These are phyloP conservation scores for Acmispon strigosus DNA, from an alignment of 306 rosid species.

Conservation along the genomic window DNA sequence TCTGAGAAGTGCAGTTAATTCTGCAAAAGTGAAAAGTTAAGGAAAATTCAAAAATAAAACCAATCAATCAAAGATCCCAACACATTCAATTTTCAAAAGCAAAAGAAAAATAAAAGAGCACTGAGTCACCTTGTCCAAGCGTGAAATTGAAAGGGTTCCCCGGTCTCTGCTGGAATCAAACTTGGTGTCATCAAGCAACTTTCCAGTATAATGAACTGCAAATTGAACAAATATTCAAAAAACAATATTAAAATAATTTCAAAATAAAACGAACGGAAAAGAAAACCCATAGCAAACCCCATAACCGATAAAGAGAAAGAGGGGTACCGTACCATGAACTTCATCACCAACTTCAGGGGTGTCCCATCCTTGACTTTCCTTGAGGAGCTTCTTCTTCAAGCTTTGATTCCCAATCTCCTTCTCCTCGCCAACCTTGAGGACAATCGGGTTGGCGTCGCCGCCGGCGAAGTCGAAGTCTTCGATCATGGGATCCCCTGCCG, in stretches of 20 bases:
- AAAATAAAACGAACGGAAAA: too few relatives aligned
- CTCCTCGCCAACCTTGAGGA: conserved; percentile 73
- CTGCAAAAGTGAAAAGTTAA: too few relatives aligned
- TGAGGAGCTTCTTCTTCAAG: conserved; percentile 82
- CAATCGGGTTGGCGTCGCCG: conserved; percentile 1
- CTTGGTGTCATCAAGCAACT: conserved; percentile 79
- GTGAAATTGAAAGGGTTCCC: conserved; percentile 76
- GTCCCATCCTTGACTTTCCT: conserved; percentile 74
- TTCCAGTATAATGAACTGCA: conserved; percentile 86
- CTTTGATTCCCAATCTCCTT: conserved; percentile 80
- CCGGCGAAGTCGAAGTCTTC: conserved; percentile 66
- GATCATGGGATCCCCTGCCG: conserved; percentile 39
- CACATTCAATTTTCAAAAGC: not conserved
- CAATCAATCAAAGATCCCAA: not conserved
- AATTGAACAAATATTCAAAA: not conserved
- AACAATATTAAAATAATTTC: not conserved
- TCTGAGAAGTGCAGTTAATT: not conserved
- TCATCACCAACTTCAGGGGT: conserved; percentile 83
- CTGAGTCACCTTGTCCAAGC: conserved; percentile 78
- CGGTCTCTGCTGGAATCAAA: conserved; percentile 91
- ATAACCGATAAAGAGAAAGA: not conserved
- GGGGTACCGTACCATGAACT: conserved; percentile 86
- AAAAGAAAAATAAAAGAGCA: too few relatives aligned
- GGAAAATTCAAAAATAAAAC: too few relatives aligned
- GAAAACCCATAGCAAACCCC: too few relatives aligned